Percentiles rank a stretch among this genome's conserved stretches.
Conservation (phyloP, 805 yeast species). For the Candida ipomoeae region DNA sequence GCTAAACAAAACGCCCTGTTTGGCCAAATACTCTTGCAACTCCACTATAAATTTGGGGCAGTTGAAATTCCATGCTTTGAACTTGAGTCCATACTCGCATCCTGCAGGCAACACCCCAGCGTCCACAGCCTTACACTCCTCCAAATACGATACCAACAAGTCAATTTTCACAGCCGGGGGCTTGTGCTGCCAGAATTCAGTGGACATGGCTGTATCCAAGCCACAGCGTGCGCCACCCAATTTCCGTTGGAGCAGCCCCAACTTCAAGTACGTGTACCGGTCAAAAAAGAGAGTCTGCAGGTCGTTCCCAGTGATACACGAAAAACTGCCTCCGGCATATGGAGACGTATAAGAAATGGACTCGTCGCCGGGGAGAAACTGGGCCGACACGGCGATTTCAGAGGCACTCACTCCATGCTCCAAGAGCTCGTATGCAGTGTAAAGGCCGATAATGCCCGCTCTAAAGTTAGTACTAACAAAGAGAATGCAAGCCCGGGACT, state of each 20-base stretch:
- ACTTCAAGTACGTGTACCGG: conserved; percentile 50
- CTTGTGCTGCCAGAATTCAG: conserved; percentile 52
- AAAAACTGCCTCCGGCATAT: conserved; percentile 54
- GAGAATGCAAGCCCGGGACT: no score
- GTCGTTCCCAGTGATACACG: conserved; percentile 55
- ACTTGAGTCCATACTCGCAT: conserved; percentile 51
- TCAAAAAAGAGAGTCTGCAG: conserved; percentile 43
- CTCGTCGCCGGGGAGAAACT: conserved; percentile 74
- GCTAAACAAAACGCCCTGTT: conserved; percentile 48
- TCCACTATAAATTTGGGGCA: conserved; percentile 58
- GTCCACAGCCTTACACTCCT: conserved; percentile 40
- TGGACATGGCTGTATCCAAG: conserved; percentile 49
- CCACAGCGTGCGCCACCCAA: conserved; percentile 56
- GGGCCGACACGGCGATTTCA: conserved; percentile 56
- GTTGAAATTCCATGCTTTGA: conserved; percentile 66
- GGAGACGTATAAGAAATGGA: conserved; percentile 74
- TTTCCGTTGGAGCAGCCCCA: conserved; percentile 37
- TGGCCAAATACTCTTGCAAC: conserved; percentile 41
- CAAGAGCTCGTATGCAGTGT: conserved; percentile 70
- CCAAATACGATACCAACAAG: conserved; percentile 47
- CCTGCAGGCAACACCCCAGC: conserved; percentile 46
- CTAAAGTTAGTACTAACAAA: conserved; percentile 10
- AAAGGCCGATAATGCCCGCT: conserved; percentile 55
- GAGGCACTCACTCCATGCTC: conserved; percentile 36
- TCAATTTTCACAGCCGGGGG: conserved; percentile 46